phyloP scores from a whole-genome alignment of 768 basidiomycete genomes.

The Polyporus arcularius region DNA sequence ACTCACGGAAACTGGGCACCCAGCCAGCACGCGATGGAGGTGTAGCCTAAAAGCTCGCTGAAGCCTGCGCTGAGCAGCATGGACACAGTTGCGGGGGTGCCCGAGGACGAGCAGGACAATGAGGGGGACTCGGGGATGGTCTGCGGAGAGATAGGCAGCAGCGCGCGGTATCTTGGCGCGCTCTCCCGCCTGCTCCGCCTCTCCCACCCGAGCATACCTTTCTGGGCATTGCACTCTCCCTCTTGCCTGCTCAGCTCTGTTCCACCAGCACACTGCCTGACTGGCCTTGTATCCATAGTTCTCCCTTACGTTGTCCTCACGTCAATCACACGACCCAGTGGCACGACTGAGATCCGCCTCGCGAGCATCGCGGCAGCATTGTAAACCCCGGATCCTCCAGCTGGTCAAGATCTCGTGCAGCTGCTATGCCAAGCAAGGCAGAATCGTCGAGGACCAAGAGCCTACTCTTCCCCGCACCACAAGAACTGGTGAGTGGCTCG shows the following conservation, averaged over 20 bases:
- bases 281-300: too few relatives aligned
- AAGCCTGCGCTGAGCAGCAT: slow-evolving; percentile 32
- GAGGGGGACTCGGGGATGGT: not conserved
- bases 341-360: too few relatives aligned
- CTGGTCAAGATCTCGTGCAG: not conserved
- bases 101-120: slow-evolving; percentile 5
- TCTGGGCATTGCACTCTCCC: not conserved
- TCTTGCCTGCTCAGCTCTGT: not conserved
- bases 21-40: slow-evolving; percentile 79
- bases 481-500: slow-evolving; percentile 14
- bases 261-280: too few relatives aligned
- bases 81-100: slow-evolving; percentile 22
- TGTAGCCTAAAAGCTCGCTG: slow-evolving; percentile 70
- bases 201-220: not conserved
- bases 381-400: not conserved
- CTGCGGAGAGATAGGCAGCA: slow-evolving; percentile 3
- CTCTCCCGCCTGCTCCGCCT: slow-evolving; percentile 3
- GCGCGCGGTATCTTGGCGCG: not conserved
- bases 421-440: slow-evolving; percentile 5
- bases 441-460: slow-evolving; percentile 1
- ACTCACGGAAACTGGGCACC: slow-evolving; percentile 89
- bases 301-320: not conserved
- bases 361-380: not conserved
- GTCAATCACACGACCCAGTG: too few relatives aligned
- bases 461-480: slow-evolving; percentile 15